phyloP scores from a whole-genome alignment of 164 flowering plant genomes.

The Tinospora cordifolia region DNA sequence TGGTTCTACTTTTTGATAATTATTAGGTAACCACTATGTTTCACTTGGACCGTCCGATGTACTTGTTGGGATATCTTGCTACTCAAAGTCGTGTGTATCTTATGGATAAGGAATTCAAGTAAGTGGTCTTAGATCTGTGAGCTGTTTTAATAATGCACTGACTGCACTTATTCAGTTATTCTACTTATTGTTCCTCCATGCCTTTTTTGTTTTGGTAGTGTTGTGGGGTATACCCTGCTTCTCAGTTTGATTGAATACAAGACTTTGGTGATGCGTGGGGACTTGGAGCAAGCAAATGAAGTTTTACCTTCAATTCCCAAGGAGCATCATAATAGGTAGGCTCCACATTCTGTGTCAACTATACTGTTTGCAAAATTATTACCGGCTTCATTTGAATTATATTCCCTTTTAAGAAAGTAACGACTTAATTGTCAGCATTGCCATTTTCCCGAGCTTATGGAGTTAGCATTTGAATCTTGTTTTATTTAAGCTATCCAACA shows the following conservation, averaged over 20 bases:
- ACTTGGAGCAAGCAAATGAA: constrained; percentile 74
- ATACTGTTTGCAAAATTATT: neutral
- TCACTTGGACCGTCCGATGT: constrained; percentile 98
- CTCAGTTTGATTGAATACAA: constrained; percentile 95
- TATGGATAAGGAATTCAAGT: constrained; percentile 98
- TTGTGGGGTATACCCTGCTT: constrained; percentile 86
- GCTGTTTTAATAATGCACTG: neutral
- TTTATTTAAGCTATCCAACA: no score
- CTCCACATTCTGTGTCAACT: neutral
- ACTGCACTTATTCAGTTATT: neutral
- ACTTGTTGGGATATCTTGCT: constrained; percentile 92
- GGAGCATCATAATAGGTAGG: constrained; percentile 90
- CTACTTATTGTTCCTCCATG: constrained; percentile 8
- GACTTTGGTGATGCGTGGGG: constrained; percentile 99
- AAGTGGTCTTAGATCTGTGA: constrained; percentile 26
- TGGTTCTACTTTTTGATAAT: constrained; percentile 4
- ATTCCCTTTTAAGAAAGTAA: no score
- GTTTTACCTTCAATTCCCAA: constrained; percentile 80
- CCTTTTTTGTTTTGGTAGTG: constrained; percentile 47
- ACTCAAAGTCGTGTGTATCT: constrained; percentile 91
- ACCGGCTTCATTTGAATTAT: neutral
- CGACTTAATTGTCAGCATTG: no score
- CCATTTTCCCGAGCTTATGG: no score
- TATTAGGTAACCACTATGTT: constrained; percentile 93
- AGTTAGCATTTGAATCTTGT: no score